These are phyloP conservation scores for Chlamydomonas schloesseri DNA, from an alignment of 139 green algal genomes.

Conservation along the genomic window DNA sequence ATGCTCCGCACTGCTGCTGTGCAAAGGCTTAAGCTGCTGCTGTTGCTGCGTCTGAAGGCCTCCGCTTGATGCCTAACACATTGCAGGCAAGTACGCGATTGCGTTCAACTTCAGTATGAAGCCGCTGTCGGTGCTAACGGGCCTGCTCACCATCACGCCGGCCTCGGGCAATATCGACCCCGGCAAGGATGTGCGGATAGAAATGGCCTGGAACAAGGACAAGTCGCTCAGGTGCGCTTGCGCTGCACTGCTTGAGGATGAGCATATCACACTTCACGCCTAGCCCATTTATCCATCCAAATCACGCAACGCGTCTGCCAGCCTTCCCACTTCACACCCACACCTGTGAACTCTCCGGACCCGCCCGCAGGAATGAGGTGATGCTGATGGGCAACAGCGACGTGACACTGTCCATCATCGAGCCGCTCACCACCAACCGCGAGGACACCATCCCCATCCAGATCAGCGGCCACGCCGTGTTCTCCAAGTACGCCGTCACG, in stretches of 20 bases:
- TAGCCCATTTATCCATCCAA: too few species aligned
- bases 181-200: slow-evolving; percentile 59
- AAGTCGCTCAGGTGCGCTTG: slow-evolving; percentile 32
- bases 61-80: too few species aligned
- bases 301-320: too few species aligned
- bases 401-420: slow-evolving; percentile 77
- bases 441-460: slow-evolving; percentile 52
- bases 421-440: slow-evolving; percentile 73
- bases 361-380: slow-evolving; percentile 61
- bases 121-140: slow-evolving; percentile 39
- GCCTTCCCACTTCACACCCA: too few species aligned
- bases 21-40: too few species aligned
- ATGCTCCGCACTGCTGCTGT: too few species aligned
- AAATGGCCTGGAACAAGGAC: slow-evolving; percentile 52
- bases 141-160: slow-evolving; percentile 73
- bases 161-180: slow-evolving; percentile 68
- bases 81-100: slow-evolving; percentile 80
- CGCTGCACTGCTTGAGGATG: too few species aligned
- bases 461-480: slow-evolving; percentile 66
- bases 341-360: too few species aligned
- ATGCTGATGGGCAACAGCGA: slow-evolving; percentile 72
- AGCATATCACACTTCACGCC: too few species aligned
- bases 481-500: slow-evolving; percentile 82
- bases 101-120: slow-evolving; percentile 67
- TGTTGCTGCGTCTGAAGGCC: not conserved